Evolutionary conservation across 75 land plant species (phyloP).

Genomic region (Adiantum capillusveneris): DNA sequence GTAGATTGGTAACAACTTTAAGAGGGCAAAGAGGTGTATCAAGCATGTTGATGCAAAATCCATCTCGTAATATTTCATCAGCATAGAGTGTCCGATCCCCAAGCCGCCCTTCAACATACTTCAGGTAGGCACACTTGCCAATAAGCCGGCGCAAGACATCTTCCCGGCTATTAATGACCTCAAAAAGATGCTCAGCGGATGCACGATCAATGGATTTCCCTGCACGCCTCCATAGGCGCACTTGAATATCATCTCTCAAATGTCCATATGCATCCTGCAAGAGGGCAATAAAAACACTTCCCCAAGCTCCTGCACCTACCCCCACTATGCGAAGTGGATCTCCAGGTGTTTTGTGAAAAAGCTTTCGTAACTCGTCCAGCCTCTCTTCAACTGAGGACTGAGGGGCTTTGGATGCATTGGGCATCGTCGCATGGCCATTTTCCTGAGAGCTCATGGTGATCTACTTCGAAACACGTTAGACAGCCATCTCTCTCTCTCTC

Average conservation of each 20-base stretch:
- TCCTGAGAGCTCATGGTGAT: too few relatives aligned
- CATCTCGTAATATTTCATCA: conserved; percentile 86
- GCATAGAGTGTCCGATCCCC: conserved; percentile 74
- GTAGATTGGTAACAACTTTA: conserved; percentile 88
- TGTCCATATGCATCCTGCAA: conserved; percentile 79
- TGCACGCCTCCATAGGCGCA: conserved; percentile 74
- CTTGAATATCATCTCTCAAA: conserved; percentile 49
- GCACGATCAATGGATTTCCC: conserved; percentile 63
- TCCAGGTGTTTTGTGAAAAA: conserved; percentile 59
- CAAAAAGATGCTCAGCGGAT: conserved; percentile 76
- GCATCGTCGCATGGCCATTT: too few relatives aligned
- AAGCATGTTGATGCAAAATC: conserved; percentile 89
- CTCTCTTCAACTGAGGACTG: conserved; percentile 27
- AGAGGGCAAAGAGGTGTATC: conserved; percentile 88
- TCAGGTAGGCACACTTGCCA: conserved; percentile 80
- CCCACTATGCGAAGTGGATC: conserved; percentile 71
- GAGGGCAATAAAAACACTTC: conserved; percentile 85
- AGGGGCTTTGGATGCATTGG: neutral
- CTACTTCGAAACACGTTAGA: too few relatives aligned
- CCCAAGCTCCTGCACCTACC: conserved; percentile 95
- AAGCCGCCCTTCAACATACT: conserved; percentile 80
- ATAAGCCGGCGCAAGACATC: conserved; percentile 81
- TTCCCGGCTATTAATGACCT: conserved; percentile 87
- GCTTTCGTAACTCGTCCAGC: conserved; percentile 53
- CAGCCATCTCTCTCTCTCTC: too few relatives aligned